Evolutionary conservation across 768 basidiomycete genomes (phyloP).

Genomic region (Fibroporia radiculosa): DNA sequence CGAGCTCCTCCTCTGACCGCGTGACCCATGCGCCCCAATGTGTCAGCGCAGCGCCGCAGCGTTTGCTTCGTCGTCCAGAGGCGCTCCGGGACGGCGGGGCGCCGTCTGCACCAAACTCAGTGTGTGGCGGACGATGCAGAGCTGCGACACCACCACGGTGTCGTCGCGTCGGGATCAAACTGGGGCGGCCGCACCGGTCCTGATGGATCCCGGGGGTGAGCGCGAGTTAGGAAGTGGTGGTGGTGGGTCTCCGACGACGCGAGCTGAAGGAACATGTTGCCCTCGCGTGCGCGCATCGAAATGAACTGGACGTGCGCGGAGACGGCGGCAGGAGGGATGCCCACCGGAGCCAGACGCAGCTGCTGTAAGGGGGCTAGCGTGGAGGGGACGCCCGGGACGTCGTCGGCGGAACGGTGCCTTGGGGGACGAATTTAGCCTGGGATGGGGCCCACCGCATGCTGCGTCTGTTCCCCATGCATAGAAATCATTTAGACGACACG

Average conservation of each 20-base stretch:
- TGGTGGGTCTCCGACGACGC: no score
- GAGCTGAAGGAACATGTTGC: no score
- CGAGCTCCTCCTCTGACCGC: constrained; percentile 9
- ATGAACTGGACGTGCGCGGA: not conserved
- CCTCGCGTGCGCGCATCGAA: not conserved
- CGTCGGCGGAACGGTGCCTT: constrained; percentile 21
- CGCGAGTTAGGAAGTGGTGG: no score
- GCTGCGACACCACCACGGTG: no score
- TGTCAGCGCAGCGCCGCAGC: constrained; percentile 6
- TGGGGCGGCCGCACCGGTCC: no score
- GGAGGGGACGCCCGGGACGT: constrained; percentile 12
- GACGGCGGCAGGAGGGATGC: constrained; percentile 2
- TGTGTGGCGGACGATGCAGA: no score
- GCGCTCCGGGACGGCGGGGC: no score
- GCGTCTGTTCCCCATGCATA: constrained; percentile 5
- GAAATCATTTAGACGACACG: constrained; percentile 13
- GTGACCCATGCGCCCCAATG: constrained; percentile 7
- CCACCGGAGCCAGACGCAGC: constrained; percentile 5
- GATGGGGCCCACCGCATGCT: constrained; percentile 12
- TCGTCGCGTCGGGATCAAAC: no score
- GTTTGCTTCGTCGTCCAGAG: no score
- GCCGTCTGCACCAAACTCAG: no score
- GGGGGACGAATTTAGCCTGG: constrained; percentile 7
- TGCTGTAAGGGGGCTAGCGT: constrained; percentile 10
- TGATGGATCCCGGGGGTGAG: not conserved